These are phyloP conservation scores for Orbilia oligospora DNA, from an alignment of 2,329 filamentous ascomycete species.

Conservation along the genomic window DNA sequence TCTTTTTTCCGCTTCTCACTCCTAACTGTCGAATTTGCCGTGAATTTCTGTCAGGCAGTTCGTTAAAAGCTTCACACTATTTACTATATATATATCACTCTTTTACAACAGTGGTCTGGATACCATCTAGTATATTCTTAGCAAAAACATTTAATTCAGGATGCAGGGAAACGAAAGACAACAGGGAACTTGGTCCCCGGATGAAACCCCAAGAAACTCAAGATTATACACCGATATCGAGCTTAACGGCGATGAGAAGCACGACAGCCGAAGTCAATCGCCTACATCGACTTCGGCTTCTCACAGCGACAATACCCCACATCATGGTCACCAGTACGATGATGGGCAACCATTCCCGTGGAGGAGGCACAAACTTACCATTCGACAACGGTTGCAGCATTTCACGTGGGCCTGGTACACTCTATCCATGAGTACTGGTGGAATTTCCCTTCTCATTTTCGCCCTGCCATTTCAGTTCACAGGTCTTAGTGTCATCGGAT, in stretches of 20 bases:
- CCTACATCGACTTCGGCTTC: not conserved
- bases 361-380: conserved; percentile 53
- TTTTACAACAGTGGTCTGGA: conserved; percentile 26
- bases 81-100: not conserved
- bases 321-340: not conserved
- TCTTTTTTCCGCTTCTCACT: not conserved
- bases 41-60: not conserved
- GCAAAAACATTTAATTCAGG: conserved; percentile 7
- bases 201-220: conserved; percentile 59
- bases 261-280: not conserved
- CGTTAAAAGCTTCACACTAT: not conserved
- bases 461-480: conserved; percentile 76
- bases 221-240: conserved; percentile 43
- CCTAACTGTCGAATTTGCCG: not conserved
- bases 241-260: conserved; percentile 34
- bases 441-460: conserved; percentile 76
- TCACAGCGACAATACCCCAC: not conserved
- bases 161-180: conserved; percentile 50
- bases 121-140: conserved; percentile 1
- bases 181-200: conserved; percentile 43
- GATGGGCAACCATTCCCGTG: conserved; percentile 39
- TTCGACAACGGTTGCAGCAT: conserved; percentile 71
- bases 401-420: conserved; percentile 83
- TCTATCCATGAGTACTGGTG: conserved; percentile 81
- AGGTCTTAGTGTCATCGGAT: conserved; percentile 76